phyloP scores from a whole-genome alignment of 1,139 yeast species.

The Geotrichum klebahnii region DNA sequence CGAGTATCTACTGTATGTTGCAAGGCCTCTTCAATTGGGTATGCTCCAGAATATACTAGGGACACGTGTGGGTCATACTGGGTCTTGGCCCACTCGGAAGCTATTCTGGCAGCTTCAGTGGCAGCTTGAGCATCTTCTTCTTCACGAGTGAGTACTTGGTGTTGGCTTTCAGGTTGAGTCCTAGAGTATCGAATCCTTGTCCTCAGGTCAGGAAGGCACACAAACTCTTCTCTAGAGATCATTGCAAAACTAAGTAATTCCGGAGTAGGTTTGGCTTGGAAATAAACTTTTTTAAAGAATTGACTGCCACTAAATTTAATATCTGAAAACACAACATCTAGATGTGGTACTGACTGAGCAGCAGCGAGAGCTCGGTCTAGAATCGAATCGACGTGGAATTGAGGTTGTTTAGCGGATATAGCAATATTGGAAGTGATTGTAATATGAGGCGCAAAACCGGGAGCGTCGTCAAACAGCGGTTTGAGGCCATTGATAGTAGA shows the following conservation, averaged over 20 bases:
- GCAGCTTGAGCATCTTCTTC: constrained; percentile 27
- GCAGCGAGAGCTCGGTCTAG: constrained; percentile 68
- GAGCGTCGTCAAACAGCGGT: constrained; percentile 68
- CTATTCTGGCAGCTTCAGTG: constrained; percentile 33
- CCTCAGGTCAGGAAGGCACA: constrained; percentile 38
- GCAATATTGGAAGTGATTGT: constrained; percentile 58
- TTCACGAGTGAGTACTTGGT: constrained; percentile 31
- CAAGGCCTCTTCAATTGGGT: constrained; percentile 68
- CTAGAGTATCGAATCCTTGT: constrained; percentile 24
- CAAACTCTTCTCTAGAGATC: constrained; percentile 68
- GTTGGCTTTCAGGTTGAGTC: constrained; percentile 23
- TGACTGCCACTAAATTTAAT: constrained; percentile 41
- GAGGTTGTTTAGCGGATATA: constrained; percentile 45
- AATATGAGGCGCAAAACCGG: constrained; percentile 68
- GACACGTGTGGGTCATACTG: constrained; percentile 74
- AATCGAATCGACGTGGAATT: constrained; percentile 51
- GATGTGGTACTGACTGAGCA: constrained; percentile 38
- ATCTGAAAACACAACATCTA: constrained; percentile 34
- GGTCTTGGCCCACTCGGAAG: constrained; percentile 51
- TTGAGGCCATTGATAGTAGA: constrained; percentile 61
- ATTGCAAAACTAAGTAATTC: constrained; percentile 63
- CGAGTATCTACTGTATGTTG: constrained; percentile 66
- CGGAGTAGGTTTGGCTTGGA: constrained; percentile 53
- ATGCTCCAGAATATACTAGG: constrained; percentile 60
- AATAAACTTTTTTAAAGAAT: constrained; percentile 60